Evolutionary conservation across 2,329 filamentous ascomycete genomes (phyloP), one percentile per base, ranked within the genome.

Genomic region (Aspergillus vadensis): DNA sequence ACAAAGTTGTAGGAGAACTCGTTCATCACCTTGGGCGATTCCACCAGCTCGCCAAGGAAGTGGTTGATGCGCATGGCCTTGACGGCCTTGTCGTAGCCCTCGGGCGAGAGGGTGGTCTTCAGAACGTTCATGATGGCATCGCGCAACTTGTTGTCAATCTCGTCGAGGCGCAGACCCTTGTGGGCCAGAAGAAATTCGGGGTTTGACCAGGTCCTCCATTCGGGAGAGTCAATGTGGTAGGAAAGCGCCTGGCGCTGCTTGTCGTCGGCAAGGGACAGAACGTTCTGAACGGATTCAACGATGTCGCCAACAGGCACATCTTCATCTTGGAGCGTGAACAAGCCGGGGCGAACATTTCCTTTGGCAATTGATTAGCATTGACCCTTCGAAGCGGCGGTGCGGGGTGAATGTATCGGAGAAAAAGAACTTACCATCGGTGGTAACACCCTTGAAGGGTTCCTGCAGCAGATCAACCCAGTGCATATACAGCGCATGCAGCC

Each of bases 1-100:
- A 86, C 84, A 61, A 91, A 88, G 75, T 92, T 92, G 81, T 92
- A 92, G 1, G 87, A 90, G 76, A 84, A 86, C 72, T 91, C 85
- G 76, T 91, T 92, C 83, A 90, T 86, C 55, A 92, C 83, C 5
- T 77, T 73, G 0, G 85, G 82, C 0, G 85, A 81, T 36, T 85
- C 70, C 53, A 90, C 86, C 0, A 92, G 80, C 61, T 90, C 83
- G 48, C 89, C 90, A 0, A 92, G 82, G 75, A 91, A 92, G 58
- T 88, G 86, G 74, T 92, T 92, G 71, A 91, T 86, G 59, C 86
- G 85, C 88, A 91, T 91, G 0, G 89, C 88, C 0, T 79, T 81
- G 1, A 88, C 59, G 8, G 89, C 89, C 69, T 92, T 92, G 17
- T 82, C 74, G 75, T 91, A 92, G 14, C 90, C 90, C 70, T 90